These are phyloP conservation scores for Septoria petroselini DNA, from an alignment of 2,329 filamentous ascomycete genomes.

Conservation along the genomic window DNA sequence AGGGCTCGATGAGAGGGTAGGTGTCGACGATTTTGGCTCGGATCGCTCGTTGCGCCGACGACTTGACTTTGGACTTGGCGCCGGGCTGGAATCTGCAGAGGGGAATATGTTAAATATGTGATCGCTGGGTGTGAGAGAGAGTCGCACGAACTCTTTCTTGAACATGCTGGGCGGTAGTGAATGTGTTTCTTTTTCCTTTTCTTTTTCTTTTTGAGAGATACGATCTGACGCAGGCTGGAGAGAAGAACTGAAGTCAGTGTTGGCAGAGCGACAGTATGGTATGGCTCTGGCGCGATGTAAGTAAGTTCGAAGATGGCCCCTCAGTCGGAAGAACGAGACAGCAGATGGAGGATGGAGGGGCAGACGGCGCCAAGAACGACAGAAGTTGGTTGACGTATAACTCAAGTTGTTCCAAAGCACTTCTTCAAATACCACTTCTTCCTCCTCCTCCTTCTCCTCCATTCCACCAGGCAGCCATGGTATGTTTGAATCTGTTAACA, in stretches of 20 bases:
- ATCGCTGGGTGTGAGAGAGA: constrained; percentile 39
- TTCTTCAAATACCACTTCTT: not conserved
- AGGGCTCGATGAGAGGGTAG: constrained; percentile 79
- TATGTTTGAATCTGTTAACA: not conserved
- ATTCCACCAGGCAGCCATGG: constrained; percentile 6
- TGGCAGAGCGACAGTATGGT: no score
- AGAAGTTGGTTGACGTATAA: no score
- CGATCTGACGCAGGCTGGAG: no score
- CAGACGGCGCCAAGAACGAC: not conserved
- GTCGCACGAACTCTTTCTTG: constrained; percentile 74
- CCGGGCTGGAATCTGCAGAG: constrained; percentile 64
- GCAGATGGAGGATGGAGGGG: no score
- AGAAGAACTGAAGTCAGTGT: no score
- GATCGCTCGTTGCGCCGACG: constrained; percentile 83
- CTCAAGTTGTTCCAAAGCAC: no score
- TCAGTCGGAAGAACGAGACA: not conserved
- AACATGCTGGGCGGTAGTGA: constrained; percentile 60
- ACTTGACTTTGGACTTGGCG: constrained; percentile 95
- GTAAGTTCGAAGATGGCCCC: no score
- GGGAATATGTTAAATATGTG: not conserved
- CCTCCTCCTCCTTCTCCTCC: not conserved
- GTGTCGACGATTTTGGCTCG: constrained; percentile 77
- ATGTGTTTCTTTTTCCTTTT: no score
- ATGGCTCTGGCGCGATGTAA: no score
- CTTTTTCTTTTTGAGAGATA: no score